Conservation (phyloP, 805 yeast genomes). For the Candida fluviatilis region DNA sequence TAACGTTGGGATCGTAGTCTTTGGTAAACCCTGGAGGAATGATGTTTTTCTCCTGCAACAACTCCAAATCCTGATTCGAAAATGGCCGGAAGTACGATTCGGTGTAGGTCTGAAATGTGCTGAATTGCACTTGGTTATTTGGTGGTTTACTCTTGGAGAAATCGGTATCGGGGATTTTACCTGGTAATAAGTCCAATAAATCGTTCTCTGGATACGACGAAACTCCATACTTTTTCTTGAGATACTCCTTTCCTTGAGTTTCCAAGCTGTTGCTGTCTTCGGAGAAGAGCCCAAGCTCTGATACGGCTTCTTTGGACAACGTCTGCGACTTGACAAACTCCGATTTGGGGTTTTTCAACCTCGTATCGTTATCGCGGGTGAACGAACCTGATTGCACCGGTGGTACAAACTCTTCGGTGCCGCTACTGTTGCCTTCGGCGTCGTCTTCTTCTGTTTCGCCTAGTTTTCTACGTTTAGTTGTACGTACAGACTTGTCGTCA, state of each 20-base stretch:
- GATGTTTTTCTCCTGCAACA: constrained; percentile 59
- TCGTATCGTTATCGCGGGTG: constrained; percentile 53
- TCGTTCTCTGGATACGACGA: constrained; percentile 85
- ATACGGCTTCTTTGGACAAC: constrained; percentile 57
- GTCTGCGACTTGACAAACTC: constrained; percentile 72
- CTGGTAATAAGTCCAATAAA: constrained; percentile 74
- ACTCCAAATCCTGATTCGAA: constrained; percentile 75
- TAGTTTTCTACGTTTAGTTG: constrained; percentile 4
- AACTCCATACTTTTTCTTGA: constrained; percentile 78
- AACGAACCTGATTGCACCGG: constrained; percentile 43
- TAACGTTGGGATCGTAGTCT: constrained; percentile 60
- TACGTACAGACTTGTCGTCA: constrained; percentile 6
- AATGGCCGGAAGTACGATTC: constrained; percentile 81
- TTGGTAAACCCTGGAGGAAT: constrained; percentile 48
- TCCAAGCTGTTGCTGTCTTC: constrained; percentile 58
- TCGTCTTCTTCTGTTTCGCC: constrained; percentile 5
- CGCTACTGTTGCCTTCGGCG: constrained; percentile 5
- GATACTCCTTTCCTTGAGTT: constrained; percentile 67
- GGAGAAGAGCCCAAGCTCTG: constrained; percentile 59
- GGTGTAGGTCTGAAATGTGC: constrained; percentile 78
- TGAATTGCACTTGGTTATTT: constrained; percentile 85
- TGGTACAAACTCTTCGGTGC: constrained; percentile 25
- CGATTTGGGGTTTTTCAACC: constrained; percentile 65
- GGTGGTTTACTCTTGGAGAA: constrained; percentile 70
- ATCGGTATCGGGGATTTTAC: constrained; percentile 82